These are phyloP conservation scores for Backusella sp. DNA, from an alignment of 192 early-diverging fungal species.

Conservation along the genomic window DNA sequence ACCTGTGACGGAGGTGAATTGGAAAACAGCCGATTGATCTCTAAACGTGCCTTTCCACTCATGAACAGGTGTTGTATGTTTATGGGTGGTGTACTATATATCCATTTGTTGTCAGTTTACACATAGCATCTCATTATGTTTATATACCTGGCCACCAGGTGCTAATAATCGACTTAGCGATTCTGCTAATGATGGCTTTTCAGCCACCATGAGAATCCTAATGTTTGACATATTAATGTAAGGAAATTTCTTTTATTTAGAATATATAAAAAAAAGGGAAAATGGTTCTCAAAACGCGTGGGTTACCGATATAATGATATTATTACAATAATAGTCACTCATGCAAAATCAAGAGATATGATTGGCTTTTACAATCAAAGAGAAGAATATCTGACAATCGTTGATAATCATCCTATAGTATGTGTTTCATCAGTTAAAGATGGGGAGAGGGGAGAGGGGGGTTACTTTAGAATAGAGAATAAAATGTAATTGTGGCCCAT, in stretches of 20 bases:
- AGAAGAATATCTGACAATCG: background rate
- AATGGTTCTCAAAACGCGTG: background rate
- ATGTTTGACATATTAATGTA: background rate
- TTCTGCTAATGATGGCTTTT: conserved; percentile 46
- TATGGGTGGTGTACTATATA: conserved; percentile 23
- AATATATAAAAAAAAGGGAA: background rate
- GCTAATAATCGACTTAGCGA: conserved; percentile 37
- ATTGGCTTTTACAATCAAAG: background rate
- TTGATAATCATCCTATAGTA: background rate
- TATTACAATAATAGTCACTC: background rate
- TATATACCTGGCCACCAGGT: conserved; percentile 32
- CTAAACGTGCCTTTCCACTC: conserved; percentile 28
- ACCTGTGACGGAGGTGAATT: conserved; percentile 43
- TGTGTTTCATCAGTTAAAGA: background rate
- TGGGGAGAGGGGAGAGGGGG: too few species aligned
- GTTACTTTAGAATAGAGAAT: too few species aligned
- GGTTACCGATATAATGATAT: background rate
- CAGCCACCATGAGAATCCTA: conserved; percentile 32
- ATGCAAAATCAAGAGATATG: background rate
- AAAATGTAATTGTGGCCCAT: too few species aligned
- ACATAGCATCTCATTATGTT: background rate
- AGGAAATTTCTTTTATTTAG: background rate
- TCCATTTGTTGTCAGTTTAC: background rate
- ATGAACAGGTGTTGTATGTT: conserved; percentile 35
- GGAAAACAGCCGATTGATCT: conserved; percentile 23